Evolutionary conservation across 371 early-diverging fungal genomes (phyloP), one percentile per base, ranked within the genome.

Genomic region (Apophysomyces trapeziformis): DNA sequence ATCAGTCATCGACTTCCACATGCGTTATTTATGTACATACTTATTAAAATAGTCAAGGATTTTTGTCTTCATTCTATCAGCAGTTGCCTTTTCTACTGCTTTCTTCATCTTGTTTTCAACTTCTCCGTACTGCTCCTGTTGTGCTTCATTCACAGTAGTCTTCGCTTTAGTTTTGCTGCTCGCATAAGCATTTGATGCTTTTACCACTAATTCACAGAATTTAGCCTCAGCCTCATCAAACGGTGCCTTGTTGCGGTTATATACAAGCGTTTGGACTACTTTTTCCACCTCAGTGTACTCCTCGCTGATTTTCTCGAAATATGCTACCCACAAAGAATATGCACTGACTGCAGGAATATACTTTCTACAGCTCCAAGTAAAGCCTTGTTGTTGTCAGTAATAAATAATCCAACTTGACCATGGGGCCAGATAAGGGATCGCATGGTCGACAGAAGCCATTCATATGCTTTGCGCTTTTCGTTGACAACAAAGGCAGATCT

Each of bases 251-350:
- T 26, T 26, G 32, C 32, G 32, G 32, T 26, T 26, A 26, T 26
- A 2, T 26, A 26, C 32, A 26, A 26, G 32, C 32, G 32, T 26
- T 2, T 26, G 32, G 32, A 26, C 32, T 26, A 26, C 32, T 26
- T 26, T 26, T 26, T 26, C 32, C 32, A 26, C 32, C 32, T 26
- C 32, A 2, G 32, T 26, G 32, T 3, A 26, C 1, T 26, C 32
- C 32, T 26, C 2, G 32, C 32, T 26, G 32, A 2, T 26, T 26
- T 26, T 2, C 32, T 26, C 32, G 3, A 26, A 9, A 61, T 36
- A 44, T 61, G 61, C 61, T 43, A 61, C 32, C 6, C 44, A 8
- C 61, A 61, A 26, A 61, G 4, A 36, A 61, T 36, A 61, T 45
- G 61, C 8, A 6, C 1, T 36, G 41, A 61, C 13, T 18, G 7